A percentile compares a stretch with the other conserved stretches of the same genome.
Conservation (phyloP, 495 filamentous ascomycete species). For the Apodospora peruviana region DNA sequence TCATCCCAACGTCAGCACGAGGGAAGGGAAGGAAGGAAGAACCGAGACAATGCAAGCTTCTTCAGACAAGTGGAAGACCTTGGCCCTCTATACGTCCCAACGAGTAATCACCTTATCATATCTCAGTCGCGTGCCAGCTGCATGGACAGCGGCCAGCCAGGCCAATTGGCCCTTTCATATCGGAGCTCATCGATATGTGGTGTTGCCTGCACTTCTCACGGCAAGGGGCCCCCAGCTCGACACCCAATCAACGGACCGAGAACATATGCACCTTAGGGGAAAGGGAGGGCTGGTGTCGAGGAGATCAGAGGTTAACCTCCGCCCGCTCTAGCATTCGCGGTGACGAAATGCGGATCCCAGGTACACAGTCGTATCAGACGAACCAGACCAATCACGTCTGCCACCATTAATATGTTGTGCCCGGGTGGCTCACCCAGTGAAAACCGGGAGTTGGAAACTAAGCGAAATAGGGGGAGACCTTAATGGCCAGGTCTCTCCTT, state of each 20-base stretch:
- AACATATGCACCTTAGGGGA: background rate
- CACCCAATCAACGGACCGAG: background rate
- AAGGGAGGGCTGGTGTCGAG: background rate
- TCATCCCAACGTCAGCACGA: constrained; percentile 1
- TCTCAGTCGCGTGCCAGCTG: background rate
- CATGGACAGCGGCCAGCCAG: background rate
- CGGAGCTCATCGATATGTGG: background rate
- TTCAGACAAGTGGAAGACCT: background rate
- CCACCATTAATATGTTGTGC: background rate
- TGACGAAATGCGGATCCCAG: background rate
- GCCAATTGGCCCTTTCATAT: background rate
- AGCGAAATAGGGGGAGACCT: background rate
- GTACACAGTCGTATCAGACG: background rate
- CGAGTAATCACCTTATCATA: constrained; percentile 1
- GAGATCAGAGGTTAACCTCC: background rate
- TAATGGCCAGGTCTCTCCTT: background rate
- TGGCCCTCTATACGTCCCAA: background rate
- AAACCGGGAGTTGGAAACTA: background rate
- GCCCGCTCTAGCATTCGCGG: background rate
- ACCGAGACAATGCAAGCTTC: background rate
- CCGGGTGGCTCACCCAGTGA: background rate
- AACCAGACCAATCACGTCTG: background rate
- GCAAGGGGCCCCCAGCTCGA: background rate
- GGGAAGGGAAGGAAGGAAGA: constrained; percentile 1
- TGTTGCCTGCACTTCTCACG: background rate